Conservation (phyloP, 768 basidiomycete genomes). For the Trametes sanguinea region DNA sequence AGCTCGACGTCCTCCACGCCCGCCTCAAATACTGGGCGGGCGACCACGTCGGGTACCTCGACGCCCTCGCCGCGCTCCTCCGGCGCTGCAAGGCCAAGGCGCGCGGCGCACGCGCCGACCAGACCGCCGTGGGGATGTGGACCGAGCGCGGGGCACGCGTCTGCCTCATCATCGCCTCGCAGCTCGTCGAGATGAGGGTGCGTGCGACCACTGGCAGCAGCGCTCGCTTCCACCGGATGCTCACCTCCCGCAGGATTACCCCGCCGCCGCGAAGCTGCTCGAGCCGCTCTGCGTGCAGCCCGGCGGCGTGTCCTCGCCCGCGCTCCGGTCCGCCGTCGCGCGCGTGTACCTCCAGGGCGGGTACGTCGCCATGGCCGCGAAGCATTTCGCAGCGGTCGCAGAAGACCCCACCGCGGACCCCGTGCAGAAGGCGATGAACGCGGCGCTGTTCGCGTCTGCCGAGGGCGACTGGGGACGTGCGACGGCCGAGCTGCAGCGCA, state of each 20-base stretch:
- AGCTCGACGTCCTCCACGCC: constrained; percentile 66
- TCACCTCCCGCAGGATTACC: constrained; percentile 52
- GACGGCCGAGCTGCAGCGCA: constrained; percentile 41
- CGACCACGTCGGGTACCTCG: constrained; percentile 78
- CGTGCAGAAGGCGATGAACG: constrained; percentile 56
- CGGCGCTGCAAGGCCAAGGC: constrained; percentile 55
- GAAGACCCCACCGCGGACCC: constrained; percentile 38
- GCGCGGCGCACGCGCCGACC: constrained; percentile 34
- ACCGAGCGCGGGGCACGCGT: constrained; percentile 76
- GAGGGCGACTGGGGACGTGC: constrained; percentile 71
- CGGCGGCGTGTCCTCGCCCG: constrained; percentile 43
- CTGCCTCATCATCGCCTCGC: constrained; percentile 77
- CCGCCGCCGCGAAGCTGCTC: constrained; percentile 67
- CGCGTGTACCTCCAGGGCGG: constrained; percentile 78
- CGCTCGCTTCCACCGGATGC: background rate
- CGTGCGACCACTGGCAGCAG: constrained; percentile 10
- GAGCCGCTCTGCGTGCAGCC: constrained; percentile 57
- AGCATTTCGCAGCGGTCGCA: constrained; percentile 58
- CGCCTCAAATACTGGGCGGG: constrained; percentile 81
- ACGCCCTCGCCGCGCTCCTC: constrained; percentile 67
- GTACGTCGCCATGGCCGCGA: constrained; percentile 56
- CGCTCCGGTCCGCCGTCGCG: constrained; percentile 68
- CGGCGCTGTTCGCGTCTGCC: constrained; percentile 64
- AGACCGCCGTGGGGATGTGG: constrained; percentile 60
- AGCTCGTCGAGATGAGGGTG: constrained; percentile 85